Evolutionary conservation across 805 yeast species (phyloP).

Genomic region (Tetrapisispora nanseiensis): DNA sequence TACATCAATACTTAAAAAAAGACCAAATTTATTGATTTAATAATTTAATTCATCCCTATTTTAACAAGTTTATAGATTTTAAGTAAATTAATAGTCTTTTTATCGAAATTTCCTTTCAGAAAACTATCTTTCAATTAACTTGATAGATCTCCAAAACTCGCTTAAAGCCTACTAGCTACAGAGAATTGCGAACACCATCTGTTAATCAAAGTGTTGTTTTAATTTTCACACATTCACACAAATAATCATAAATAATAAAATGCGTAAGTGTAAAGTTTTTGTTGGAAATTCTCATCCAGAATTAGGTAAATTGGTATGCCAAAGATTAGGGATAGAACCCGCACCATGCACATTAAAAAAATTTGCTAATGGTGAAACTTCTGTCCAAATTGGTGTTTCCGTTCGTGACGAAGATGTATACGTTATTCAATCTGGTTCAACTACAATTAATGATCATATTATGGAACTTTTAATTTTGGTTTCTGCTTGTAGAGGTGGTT

Average conservation of each 20-base stretch:
- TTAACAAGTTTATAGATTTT: background rate
- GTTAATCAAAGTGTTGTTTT: background rate
- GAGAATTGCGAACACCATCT: background rate
- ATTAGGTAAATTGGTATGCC: slow-evolving; percentile 82
- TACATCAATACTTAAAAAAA: background rate
- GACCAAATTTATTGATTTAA: background rate
- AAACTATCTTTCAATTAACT: slow-evolving; percentile 1
- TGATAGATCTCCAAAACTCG: background rate
- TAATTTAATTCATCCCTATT: too few species aligned
- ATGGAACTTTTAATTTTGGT: slow-evolving; percentile 92
- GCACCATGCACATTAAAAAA: slow-evolving; percentile 88
- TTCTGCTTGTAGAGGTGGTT: slow-evolving; percentile 94
- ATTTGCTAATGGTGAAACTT: slow-evolving; percentile 95
- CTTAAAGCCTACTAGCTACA: background rate
- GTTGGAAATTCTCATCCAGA: slow-evolving; percentile 97
- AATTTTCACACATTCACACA: background rate
- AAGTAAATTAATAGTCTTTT: background rate
- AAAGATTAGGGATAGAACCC: slow-evolving; percentile 81
- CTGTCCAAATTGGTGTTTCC: slow-evolving; percentile 88
- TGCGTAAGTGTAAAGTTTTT: slow-evolving; percentile 96
- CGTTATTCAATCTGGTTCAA: slow-evolving; percentile 83
- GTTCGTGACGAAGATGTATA: slow-evolving; percentile 96
- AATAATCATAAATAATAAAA: slow-evolving; percentile 21
- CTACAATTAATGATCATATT: slow-evolving; percentile 81
- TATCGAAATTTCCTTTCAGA: background rate